Base-by-base conservation (phyloP, 768 basidiomycete genomes). In the Lepiota brunneoincarnata region DNA sequence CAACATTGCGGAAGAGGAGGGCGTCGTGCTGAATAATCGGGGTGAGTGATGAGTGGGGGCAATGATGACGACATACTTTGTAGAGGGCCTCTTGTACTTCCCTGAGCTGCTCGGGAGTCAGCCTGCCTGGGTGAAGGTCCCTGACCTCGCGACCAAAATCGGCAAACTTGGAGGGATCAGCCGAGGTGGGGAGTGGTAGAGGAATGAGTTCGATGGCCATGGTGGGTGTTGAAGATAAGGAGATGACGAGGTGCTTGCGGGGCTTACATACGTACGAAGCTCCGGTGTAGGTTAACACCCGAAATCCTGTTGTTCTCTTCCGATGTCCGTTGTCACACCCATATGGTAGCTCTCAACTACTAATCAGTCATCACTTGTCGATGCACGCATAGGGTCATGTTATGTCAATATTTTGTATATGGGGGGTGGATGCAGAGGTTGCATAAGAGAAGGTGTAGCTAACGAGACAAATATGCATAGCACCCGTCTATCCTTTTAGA, bases 131-230 rank as follows among this genome's bases (percentile, higher is more conserved):
- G 62, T 87, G 69, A 47, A 87, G 75, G 18, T 86, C 89, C 55
- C 76, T 78, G 37, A 93, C 89, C 65, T 88, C 78, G 21, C 84
- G 75, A 0, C 91, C 92, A 69, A 93, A 91, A 54, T 83, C 71
- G 21, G 65, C 56, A 64, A 93, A 89, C 67, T 81, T 80, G 35
- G 78, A 70, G 2, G 82, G 63, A 65, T 92, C 84, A n/a, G 84
- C 87, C 26, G 84, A 80, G 21, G 80, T 66, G 11, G 92, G 89
- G 1, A 89, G 72, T 6, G 88, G 79, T 2, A 93, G 72, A 39
- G 89, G 80, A 21, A 69, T 48, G 20, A 87, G 69, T 71, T 87
- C 75, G 61, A 92, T 84, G 44, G 84, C 75, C 89, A 91, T 91
- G 54, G 37, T 61, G 44, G 24, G 20, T 28, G 26, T 31, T 26